Evolutionary conservation across 352 stramenopile genomes (phyloP).

Genomic region (Phytophthora pistaciae): DNA sequence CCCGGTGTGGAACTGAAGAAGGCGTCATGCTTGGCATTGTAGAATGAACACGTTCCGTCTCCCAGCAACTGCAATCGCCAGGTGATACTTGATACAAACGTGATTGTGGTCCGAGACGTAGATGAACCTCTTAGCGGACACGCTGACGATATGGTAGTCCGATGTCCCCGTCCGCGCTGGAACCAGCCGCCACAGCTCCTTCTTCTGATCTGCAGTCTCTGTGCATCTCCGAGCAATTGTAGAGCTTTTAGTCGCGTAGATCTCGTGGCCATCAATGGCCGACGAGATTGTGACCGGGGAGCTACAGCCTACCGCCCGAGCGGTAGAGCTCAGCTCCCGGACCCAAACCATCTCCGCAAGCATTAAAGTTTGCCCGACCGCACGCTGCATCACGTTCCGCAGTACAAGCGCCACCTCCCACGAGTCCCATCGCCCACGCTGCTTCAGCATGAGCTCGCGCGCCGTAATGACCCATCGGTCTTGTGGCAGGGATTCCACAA

Average conservation of each 20-base stretch:
- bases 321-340: not conserved
- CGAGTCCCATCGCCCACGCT: not conserved
- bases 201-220: not conserved
- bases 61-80: conserved; percentile 13
- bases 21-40: conserved; percentile 1
- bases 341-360: not conserved
- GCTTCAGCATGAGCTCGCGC: conserved; percentile 12
- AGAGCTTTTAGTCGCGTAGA: not conserved
- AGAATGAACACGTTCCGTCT: conserved; percentile 1
- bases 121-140: too few species aligned
- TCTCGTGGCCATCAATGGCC: not conserved
- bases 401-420: conserved; percentile 8
- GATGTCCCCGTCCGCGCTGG: conserved; percentile 1
- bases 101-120: not conserved
- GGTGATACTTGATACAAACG: not conserved
- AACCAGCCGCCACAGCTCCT: conserved; percentile 24
- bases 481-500: conserved; percentile 12
- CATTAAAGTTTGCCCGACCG: not conserved
- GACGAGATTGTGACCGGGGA: not conserved
- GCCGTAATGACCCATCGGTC: conserved; percentile 6
- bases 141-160: conserved; percentile 14
- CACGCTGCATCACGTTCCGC: not conserved
- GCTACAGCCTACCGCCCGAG: not conserved
- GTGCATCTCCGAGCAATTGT: not conserved
- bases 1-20: conserved; percentile 4